Conservation (phyloP, 1,284 basidiomycete genomes). For the Schizophyllum amplum region DNA sequence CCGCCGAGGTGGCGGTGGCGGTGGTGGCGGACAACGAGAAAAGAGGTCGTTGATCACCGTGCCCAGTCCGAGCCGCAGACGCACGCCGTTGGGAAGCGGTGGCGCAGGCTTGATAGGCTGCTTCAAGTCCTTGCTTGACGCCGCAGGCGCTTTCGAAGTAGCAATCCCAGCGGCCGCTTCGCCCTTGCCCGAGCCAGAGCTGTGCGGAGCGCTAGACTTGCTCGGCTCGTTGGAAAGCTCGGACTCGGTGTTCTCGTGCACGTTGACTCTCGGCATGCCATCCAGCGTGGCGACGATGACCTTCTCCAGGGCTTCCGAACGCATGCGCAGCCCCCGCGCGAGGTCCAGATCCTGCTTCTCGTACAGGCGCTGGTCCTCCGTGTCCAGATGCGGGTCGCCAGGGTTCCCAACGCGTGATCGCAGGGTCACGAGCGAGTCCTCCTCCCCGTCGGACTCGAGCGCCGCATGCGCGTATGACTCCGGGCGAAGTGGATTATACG, state of each 20-base stretch:
- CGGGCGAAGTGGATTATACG: slow-evolving; percentile 43
- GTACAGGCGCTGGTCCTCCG: slow-evolving; percentile 44
- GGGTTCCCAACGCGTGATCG: slow-evolving; percentile 45
- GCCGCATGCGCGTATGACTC: slow-evolving; percentile 47
- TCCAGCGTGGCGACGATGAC: slow-evolving; percentile 72
- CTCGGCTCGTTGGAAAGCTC: slow-evolving; percentile 22
- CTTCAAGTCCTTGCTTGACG: neutral
- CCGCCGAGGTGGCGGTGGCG: slow-evolving; percentile 38
- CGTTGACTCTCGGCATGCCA: slow-evolving; percentile 46
- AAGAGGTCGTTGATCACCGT: slow-evolving; percentile 75
- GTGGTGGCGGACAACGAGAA: slow-evolving; percentile 54
- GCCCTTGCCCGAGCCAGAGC: neutral
- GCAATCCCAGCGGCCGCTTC: neutral
- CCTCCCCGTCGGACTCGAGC: slow-evolving; percentile 62
- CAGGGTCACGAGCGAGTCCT: slow-evolving; percentile 30
- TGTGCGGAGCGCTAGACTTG: neutral
- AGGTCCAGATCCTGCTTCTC: slow-evolving; percentile 51
- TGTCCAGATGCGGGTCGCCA: slow-evolving; percentile 42
- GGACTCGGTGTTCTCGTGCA: slow-evolving; percentile 43
- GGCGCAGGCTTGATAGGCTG: slow-evolving; percentile 20
- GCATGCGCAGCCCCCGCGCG: slow-evolving; percentile 53
- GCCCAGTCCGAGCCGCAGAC: slow-evolving; percentile 60
- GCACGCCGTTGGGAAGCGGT: slow-evolving; percentile 71
- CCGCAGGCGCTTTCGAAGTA: neutral
- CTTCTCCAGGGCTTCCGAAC: slow-evolving; percentile 72